Conservation (phyloP, 2,329 filamentous ascomycete species). For the Phialophora macrospora region DNA sequence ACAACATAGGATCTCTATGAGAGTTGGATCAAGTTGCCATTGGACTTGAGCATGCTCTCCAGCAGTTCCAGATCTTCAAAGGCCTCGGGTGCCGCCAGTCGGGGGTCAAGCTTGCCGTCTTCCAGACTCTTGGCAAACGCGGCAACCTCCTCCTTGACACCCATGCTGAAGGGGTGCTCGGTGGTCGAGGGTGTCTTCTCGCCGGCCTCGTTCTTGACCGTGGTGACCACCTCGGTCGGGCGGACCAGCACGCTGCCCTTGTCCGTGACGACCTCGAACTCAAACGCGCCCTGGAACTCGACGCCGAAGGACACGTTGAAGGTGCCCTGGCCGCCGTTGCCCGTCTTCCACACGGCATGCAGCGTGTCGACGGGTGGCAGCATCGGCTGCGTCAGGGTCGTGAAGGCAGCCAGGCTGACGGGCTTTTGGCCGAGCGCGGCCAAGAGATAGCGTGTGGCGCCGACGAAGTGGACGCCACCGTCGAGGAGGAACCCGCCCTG, state of each 20-base stretch:
- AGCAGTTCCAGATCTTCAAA: neutral
- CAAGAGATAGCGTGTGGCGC: conserved; percentile 66
- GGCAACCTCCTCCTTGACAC: neutral
- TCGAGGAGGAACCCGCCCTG: conserved; percentile 80
- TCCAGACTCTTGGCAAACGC: neutral
- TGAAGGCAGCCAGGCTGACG: conserved; percentile 59
- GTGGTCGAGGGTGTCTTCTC: neutral
- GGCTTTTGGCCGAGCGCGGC: conserved; percentile 57
- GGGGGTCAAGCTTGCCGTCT: neutral
- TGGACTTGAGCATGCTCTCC: neutral
- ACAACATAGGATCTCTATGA: no score
- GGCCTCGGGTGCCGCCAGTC: neutral
- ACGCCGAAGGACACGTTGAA: conserved; percentile 62
- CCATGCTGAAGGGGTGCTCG: neutral
- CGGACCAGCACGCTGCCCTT: neutral
- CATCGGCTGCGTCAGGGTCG: conserved; percentile 59
- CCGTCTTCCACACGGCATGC: conserved; percentile 61
- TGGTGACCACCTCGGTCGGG: neutral
- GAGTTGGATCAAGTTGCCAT: no score
- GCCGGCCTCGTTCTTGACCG: neutral
- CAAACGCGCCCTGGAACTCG: neutral
- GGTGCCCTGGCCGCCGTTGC: conserved; percentile 61
- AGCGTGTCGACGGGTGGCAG: conserved; percentile 71
- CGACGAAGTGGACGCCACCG: conserved; percentile 69
- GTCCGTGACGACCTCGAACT: neutral